phyloP scores from a whole-genome alignment of 306 rosid species.

The Pueraria montana region DNA sequence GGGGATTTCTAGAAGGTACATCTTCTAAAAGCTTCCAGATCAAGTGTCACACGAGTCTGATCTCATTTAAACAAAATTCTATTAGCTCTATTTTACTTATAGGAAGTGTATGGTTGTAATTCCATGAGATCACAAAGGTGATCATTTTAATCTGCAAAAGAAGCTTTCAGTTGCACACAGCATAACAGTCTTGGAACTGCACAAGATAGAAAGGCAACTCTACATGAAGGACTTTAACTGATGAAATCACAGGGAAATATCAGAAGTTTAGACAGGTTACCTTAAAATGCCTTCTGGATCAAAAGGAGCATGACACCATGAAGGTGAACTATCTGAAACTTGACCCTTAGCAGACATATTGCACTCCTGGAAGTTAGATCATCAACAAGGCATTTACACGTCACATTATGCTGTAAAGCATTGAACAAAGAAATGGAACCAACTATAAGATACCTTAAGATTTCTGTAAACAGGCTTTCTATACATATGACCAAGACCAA shows the following conservation, averaged over 20 bases:
- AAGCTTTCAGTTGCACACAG: constrained; percentile 18
- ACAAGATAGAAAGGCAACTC: constrained; percentile 27
- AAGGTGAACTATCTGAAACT: constrained; percentile 75
- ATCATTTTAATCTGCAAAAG: constrained; percentile 13
- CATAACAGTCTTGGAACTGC: constrained; percentile 4
- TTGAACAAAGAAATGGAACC: constrained; percentile 32
- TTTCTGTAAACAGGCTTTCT: constrained; percentile 85
- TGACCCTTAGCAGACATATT: constrained; percentile 62
- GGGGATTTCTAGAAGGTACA: background rate
- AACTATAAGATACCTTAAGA: constrained; percentile 69
- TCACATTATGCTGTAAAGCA: constrained; percentile 34
- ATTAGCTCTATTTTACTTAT: background rate
- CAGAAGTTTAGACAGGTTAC: constrained; percentile 57
- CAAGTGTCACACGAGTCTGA: background rate
- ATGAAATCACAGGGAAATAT: constrained; percentile 3
- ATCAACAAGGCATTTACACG: constrained; percentile 46
- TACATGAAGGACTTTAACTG: constrained; percentile 12
- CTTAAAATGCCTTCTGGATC: constrained; percentile 98
- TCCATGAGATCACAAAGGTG: background rate
- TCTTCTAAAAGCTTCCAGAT: background rate
- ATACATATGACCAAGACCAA: constrained; percentile 80
- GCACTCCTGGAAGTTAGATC: constrained; percentile 77
- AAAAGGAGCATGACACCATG: constrained; percentile 94
- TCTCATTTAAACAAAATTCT: background rate
- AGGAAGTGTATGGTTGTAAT: background rate